phyloP scores from a whole-genome alignment of 441 rosid genomes.

The Omphalea diandra region DNA sequence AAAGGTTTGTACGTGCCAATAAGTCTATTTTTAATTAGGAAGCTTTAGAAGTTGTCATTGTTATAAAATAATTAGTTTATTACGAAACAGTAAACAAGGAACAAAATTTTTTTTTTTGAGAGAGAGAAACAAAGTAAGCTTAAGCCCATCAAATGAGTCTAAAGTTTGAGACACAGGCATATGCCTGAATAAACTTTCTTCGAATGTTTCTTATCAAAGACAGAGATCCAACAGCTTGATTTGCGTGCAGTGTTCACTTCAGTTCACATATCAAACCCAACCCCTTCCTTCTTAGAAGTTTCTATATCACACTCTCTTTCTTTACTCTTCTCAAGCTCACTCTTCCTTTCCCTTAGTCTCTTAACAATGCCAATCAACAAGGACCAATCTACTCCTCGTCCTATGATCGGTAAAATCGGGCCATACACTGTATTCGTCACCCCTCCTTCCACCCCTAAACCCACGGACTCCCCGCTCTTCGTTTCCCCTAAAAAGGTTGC shows the following conservation, averaged over 20 bases:
- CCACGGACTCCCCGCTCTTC: conserved; percentile 33
- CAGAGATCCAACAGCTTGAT: conserved; percentile 20
- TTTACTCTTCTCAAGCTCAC: neutral
- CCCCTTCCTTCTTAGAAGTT: neutral
- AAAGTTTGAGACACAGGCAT: conserved; percentile 2
- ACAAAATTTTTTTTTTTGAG: too few species aligned
- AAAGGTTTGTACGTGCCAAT: too few species aligned
- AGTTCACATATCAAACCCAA: neutral
- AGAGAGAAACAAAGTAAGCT: too few species aligned
- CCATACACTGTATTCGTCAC: conserved; percentile 97
- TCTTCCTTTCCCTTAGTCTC: too few species aligned
- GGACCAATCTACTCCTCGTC: conserved; percentile 70
- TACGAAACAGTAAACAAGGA: too few species aligned
- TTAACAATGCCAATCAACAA: conserved; percentile 66
- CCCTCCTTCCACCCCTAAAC: conserved; percentile 85
- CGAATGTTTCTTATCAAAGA: neutral
- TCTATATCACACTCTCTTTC: too few species aligned
- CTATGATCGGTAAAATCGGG: conserved; percentile 94
- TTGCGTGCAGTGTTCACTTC: conserved; percentile 11
- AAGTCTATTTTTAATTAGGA: too few species aligned
- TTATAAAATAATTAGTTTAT: too few species aligned
- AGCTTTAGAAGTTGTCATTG: too few species aligned
- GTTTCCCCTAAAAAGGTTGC: conserved; percentile 45
- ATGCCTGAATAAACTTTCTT: neutral
- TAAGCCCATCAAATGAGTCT: neutral